Conservation (phyloP, 2,329 filamentous ascomycete genomes). For the Ophiostoma quercus region DNA sequence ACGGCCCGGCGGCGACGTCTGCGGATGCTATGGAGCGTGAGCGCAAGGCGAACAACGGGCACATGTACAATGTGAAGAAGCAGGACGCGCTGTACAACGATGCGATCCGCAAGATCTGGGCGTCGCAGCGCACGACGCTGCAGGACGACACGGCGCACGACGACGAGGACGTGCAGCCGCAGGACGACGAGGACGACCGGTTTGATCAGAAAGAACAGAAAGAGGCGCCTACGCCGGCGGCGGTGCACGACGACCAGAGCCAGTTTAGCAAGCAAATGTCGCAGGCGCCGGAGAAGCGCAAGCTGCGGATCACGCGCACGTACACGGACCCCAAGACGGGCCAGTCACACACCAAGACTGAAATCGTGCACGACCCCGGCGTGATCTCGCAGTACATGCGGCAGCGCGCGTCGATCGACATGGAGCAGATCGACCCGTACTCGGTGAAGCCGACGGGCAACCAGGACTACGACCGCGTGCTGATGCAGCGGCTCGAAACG, state of each 20-base stretch:
- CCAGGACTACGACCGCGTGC: constrained; percentile 58
- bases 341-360: constrained; percentile 55
- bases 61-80: constrained; percentile 94
- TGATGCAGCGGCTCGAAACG: constrained; percentile 44
- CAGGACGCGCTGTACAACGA: constrained; percentile 90
- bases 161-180: constrained; percentile 54
- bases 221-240: constrained; percentile 44
- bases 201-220: constrained; percentile 51
- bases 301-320: constrained; percentile 66
- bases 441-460: constrained; percentile 61
- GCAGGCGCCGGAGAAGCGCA: constrained; percentile 63
- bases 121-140: constrained; percentile 74
- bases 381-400: constrained; percentile 88
- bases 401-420: constrained; percentile 64
- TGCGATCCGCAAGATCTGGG: constrained; percentile 88
- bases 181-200: constrained; percentile 58
- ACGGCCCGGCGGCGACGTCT: constrained; percentile 57
- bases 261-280: constrained; percentile 63
- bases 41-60: constrained; percentile 82
- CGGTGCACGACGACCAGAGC: constrained; percentile 61
- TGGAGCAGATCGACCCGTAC: constrained; percentile 62
- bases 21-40: constrained; percentile 85
- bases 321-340: constrained; percentile 51
- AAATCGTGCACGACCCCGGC: constrained; percentile 71
- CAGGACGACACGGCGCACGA: constrained; percentile 65